Evolutionary conservation across 73 alveolate genomes (phyloP), one percentile per base, ranked within the genome.

Genomic region (Blepharisma stoltei): DNA sequence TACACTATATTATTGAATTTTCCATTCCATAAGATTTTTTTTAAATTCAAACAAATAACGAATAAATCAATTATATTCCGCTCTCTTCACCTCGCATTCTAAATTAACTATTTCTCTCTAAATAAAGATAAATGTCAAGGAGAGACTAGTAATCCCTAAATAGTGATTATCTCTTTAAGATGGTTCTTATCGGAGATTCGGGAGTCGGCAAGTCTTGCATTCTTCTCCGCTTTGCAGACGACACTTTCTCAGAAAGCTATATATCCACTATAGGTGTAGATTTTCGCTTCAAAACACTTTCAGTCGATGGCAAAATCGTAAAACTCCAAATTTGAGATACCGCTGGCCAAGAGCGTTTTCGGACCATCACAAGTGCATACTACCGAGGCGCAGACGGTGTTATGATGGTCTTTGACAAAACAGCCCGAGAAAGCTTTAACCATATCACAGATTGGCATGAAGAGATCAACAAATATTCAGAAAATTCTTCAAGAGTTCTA

Each of bases 221-320:
- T 50, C 83, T 91, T 27, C 81, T 91, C 76, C 76, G 97, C 76
- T 91, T 91, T 80, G 93, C 95, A 69, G 96, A 92, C 78, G 98
- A 92, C 67, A 88, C 84, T 55, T 92, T 92, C 81, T 82, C 85
- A 47, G 95, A 92, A 73, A 86, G 91, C 46, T 92, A 92, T 68
- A 76, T 92, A 55, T 83, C 96, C 38, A 92, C 98, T 5, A 92
- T 92, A 8, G 98, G 98, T 32, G 98, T 92, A 9, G 98, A 92
- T 76, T 92, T 89, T 81, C 86, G 89, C 86, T 80, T 47, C 70
- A 80, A 82, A 76, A 67, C 87, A 14, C 25, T 83, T 14, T 54
- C 80, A 5, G 70, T 82, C 9, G 81, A 80, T 66, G 73, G 85
- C 20, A 70, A 77, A 70, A 76, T 55, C 44, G 87, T 87, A 47